These are phyloP conservation scores for Plectosphaerella cucumerina DNA, from an alignment of 2,329 filamentous ascomycete species.

Conservation along the genomic window DNA sequence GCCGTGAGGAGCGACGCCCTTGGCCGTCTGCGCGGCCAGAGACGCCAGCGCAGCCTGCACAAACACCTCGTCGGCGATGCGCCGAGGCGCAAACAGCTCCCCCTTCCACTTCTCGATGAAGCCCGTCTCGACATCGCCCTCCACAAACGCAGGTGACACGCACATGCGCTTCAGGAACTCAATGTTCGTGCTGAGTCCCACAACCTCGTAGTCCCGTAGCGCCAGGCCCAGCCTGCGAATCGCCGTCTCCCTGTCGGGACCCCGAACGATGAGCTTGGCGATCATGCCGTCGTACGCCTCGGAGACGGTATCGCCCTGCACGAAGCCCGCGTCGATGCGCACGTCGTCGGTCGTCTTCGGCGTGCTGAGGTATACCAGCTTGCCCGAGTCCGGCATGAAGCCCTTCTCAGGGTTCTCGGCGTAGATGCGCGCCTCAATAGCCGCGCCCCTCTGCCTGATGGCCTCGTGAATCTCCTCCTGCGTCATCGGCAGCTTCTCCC, in stretches of 20 bases:
- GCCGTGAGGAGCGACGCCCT: slow-evolving; percentile 38
- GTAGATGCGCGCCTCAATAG: slow-evolving; percentile 94
- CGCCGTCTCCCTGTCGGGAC: slow-evolving; percentile 70
- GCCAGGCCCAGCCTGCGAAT: slow-evolving; percentile 79
- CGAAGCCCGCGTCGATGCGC: slow-evolving; percentile 89
- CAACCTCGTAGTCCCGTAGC: slow-evolving; percentile 85
- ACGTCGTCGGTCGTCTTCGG: slow-evolving; percentile 67
- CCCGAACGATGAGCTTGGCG: slow-evolving; percentile 91
- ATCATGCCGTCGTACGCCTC: slow-evolving; percentile 99
- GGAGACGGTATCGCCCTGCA: slow-evolving; percentile 85
- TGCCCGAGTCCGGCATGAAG: slow-evolving; percentile 92
- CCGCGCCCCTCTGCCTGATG: slow-evolving; percentile 75
- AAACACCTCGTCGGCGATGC: slow-evolving; percentile 67
- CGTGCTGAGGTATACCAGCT: slow-evolving; percentile 75
- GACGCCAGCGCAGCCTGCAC: slow-evolving; percentile 75
- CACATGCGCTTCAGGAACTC: slow-evolving; percentile 93
- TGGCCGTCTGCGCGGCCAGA: slow-evolving; percentile 6
- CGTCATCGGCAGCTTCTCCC: slow-evolving; percentile 52
- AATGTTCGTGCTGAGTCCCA: slow-evolving; percentile 90
- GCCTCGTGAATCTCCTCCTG: slow-evolving; percentile 64
- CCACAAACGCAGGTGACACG: slow-evolving; percentile 74
- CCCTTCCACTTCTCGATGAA: slow-evolving; percentile 88
- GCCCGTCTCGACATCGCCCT: slow-evolving; percentile 88
- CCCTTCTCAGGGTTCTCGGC: slow-evolving; percentile 89
- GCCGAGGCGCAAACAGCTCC: slow-evolving; percentile 67